These are phyloP conservation scores for Solanum chacoense DNA, from an alignment of 305 asterid species.

Conservation along the genomic window DNA sequence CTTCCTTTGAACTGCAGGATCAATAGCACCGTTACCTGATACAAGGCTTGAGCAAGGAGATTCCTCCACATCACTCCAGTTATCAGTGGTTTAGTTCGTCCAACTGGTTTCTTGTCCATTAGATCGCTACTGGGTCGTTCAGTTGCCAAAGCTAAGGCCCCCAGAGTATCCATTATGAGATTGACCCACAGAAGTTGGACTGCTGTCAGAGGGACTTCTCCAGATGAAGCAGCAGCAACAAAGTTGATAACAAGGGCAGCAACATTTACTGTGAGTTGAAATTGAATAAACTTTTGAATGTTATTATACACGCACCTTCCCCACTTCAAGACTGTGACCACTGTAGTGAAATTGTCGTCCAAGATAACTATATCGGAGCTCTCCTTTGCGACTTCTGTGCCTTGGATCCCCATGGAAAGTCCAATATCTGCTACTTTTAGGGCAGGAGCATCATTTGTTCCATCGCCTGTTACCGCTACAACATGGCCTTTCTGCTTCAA, in stretches of 20 bases:
- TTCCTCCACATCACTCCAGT: conserved; percentile 27
- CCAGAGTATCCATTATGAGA: conserved; percentile 24
- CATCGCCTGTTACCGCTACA: conserved; percentile 28
- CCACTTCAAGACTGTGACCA: conserved; percentile 16
- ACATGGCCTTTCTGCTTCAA: conserved; percentile 21
- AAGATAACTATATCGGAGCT: conserved; percentile 23
- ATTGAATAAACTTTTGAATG: conserved; percentile 26
- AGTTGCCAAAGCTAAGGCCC: conserved; percentile 19
- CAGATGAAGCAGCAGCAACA: conserved; percentile 23
- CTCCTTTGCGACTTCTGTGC: conserved; percentile 22
- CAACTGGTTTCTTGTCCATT: conserved; percentile 20
- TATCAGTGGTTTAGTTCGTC: conserved; percentile 13
- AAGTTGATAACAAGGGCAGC: conserved; percentile 23
- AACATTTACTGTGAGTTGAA: conserved; percentile 26
- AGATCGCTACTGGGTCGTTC: conserved; percentile 16
- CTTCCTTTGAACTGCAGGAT: conserved; percentile 15
- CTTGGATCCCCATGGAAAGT: conserved; percentile 28
- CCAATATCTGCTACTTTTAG: conserved; percentile 24
- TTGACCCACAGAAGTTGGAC: conserved; percentile 25
- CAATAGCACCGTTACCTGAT: conserved; percentile 14
- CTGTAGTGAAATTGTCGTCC: conserved; percentile 20
- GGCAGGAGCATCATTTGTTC: conserved; percentile 25
- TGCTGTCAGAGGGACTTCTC: conserved; percentile 20
- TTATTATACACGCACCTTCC: conserved; percentile 21
- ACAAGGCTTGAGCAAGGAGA: conserved; percentile 14